Evolutionary conservation across 2,329 filamentous ascomycete species (phyloP), one percentile per base, ranked within the genome.

Genomic region (Coniochaeta sp.): DNA sequence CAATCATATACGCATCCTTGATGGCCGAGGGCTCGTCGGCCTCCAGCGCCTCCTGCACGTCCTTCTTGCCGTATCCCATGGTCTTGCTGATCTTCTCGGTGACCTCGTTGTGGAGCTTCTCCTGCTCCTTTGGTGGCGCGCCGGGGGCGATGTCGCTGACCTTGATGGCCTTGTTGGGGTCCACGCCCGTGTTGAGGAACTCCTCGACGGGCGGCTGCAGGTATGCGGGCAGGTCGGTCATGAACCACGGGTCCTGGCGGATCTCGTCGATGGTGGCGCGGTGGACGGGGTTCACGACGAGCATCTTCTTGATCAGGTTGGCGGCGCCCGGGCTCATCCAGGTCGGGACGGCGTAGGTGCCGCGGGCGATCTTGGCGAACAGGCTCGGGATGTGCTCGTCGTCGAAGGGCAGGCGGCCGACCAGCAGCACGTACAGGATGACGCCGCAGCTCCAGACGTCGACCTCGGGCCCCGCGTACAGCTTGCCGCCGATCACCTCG

Each of bases 381-480:
- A 99, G 81, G 52, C 92, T 93, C 2, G 95, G 95, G 65, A 99
- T 99, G 72, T 98, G 96, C 69, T 99, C 95, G 72, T 99, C 95
- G 76, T 99, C 95, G 71, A 99, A 99, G 9, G 95, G 95, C 52
- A 99, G 80, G 64, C 90, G 84, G 60, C 90, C 90, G 30, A 91
- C 89, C 34, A 95, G 79, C 65, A 95, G 78, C 42, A 93, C 90
- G 73, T 91, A 95, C 50, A 95, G 81, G 69, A 96, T 96, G 64
- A 96, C 92, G 62, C 92, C 92, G 71, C 93, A 89, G 74, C 93
- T 98, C 95, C 95, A 99, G 1, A 99, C 95, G 72, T 99, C 95
- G 40, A 99, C 95, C 75, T 99, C 95, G 0, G 95, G 93, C 1
- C 95, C 95, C 19, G 95, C 95, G 71, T 99, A 99, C 59, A 98